phyloP scores from a whole-genome alignment of 139 green algal species.

The Chlamydomonas eustigma region DNA sequence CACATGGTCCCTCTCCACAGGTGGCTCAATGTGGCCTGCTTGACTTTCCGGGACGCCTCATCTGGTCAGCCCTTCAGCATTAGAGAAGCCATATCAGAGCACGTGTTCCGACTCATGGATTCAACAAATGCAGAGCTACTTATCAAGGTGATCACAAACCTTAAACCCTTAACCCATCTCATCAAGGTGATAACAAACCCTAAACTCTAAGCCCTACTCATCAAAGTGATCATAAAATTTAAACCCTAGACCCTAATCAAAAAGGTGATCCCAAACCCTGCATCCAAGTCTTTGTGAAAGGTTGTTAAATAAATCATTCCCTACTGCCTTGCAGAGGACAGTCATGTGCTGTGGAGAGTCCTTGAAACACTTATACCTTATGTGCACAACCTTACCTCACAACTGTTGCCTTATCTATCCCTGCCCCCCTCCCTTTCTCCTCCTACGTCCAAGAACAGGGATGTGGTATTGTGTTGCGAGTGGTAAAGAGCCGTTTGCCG shows the following conservation, averaged over 20 bases:
- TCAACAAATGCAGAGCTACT: conserved; percentile 27
- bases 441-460: background rate
- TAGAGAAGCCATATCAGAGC: conserved; percentile 33
- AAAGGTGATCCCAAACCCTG: too few relatives aligned
- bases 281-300: too few relatives aligned
- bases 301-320: too few relatives aligned
- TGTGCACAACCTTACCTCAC: too few relatives aligned
- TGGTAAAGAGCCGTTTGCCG: conserved; percentile 23
- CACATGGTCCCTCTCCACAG: too few relatives aligned
- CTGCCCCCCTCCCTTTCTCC: background rate
- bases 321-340: too few relatives aligned
- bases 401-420: too few relatives aligned
- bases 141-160: conserved; percentile 38
- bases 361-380: too few relatives aligned
- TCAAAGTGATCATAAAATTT: conserved; percentile 41
- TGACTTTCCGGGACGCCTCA: conserved; percentile 1
- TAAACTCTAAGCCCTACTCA: conserved; percentile 36
- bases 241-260: too few relatives aligned
- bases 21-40: conserved; percentile 28
- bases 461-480: conserved; percentile 7
- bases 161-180: too few relatives aligned
- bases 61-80: conserved; percentile 23
- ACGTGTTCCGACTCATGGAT: conserved; percentile 46
- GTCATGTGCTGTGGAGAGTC: too few relatives aligned
- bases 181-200: too few relatives aligned